Conservation (phyloP, 1,284 basidiomycete genomes). For the Papiliotrema nemorosa region DNA sequence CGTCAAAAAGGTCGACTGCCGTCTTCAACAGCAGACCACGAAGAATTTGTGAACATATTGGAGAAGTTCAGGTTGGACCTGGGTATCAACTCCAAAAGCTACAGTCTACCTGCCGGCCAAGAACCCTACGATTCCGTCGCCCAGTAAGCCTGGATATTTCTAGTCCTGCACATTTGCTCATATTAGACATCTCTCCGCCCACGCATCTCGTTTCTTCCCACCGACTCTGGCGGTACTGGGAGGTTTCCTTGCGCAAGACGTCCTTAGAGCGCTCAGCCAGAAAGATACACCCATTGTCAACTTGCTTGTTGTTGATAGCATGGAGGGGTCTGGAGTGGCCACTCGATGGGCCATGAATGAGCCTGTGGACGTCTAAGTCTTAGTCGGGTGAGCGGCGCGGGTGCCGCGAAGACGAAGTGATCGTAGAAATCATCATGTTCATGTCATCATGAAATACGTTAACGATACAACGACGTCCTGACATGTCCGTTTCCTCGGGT, state of each 20-base stretch:
- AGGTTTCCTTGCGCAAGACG: slow-evolving; percentile 90
- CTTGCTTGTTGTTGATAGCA: slow-evolving; percentile 80
- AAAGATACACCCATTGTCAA: slow-evolving; percentile 90
- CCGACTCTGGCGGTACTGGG: slow-evolving; percentile 89
- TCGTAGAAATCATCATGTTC: background rate
- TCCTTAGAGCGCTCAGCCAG: slow-evolving; percentile 83
- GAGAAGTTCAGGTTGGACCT: slow-evolving; percentile 59
- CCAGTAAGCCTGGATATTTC: slow-evolving; percentile 21
- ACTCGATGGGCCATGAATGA: slow-evolving; percentile 38
- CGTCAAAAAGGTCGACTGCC: slow-evolving; percentile 60
- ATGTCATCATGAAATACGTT: background rate
- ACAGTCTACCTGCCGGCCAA: slow-evolving; percentile 55
- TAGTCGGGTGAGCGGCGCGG: background rate
- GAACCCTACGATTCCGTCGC: slow-evolving; percentile 51
- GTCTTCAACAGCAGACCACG: slow-evolving; percentile 50
- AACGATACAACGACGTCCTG: background rate
- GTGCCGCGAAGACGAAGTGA: background rate
- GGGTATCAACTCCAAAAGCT: slow-evolving; percentile 62
- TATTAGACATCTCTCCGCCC: slow-evolving; percentile 59
- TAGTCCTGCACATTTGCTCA: background rate
- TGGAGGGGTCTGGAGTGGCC: slow-evolving; percentile 54
- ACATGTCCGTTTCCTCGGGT: too few species aligned
- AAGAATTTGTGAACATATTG: slow-evolving; percentile 62
- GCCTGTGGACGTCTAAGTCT: slow-evolving; percentile 17
- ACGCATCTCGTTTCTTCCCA: slow-evolving; percentile 80